Evolutionary conservation across 2,329 filamentous ascomycete genomes (phyloP).

Genomic region (Lasiodiplodia sp.): DNA sequence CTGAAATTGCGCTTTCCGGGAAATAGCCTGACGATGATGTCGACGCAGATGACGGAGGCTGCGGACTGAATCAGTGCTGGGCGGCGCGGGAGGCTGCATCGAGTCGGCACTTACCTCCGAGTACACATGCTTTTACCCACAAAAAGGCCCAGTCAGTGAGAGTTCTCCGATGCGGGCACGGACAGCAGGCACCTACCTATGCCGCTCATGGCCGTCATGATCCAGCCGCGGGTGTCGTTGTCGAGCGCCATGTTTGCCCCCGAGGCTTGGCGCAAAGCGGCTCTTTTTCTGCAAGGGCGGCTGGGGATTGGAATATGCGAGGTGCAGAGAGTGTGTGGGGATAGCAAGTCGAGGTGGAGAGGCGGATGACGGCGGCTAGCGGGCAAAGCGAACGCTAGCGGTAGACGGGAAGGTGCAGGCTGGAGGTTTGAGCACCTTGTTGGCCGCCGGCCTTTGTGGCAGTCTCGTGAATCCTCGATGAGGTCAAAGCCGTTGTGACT

Average conservation of each 20-base stretch:
- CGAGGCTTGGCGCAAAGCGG: conserved; percentile 7
- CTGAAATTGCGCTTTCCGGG: conserved; percentile 79
- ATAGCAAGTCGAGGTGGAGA: not conserved
- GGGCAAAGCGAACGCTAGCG: not conserved
- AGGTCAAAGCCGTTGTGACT: conserved; percentile 7
- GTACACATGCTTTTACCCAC: conserved; percentile 43
- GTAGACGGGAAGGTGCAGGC: not conserved
- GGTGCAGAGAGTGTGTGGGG: not conserved
- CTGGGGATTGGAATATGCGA: not conserved
- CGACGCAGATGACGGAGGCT: conserved; percentile 85
- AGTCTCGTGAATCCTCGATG: conserved; percentile 1
- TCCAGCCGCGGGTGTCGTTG: conserved; percentile 85
- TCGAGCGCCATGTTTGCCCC: conserved; percentile 30
- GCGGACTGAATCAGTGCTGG: conserved; percentile 43
- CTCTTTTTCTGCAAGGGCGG: not conserved
- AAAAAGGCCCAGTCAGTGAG: conserved; percentile 13
- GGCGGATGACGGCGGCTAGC: conserved; percentile 1
- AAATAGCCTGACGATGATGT: conserved; percentile 75
- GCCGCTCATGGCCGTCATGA: conserved; percentile 85
- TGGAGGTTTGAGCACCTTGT: conserved; percentile 27
- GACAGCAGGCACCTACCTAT: conserved; percentile 61
- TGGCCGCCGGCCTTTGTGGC: conserved; percentile 17
- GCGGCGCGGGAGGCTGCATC: conserved; percentile 19
- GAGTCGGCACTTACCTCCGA: conserved; percentile 41
- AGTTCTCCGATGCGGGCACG: conserved; percentile 9